A percentile compares a stretch with the other conserved stretches of the same genome.
Conservation (phyloP, 495 filamentous ascomycete genomes). For the Lasiosphaeris hirsuta region DNA sequence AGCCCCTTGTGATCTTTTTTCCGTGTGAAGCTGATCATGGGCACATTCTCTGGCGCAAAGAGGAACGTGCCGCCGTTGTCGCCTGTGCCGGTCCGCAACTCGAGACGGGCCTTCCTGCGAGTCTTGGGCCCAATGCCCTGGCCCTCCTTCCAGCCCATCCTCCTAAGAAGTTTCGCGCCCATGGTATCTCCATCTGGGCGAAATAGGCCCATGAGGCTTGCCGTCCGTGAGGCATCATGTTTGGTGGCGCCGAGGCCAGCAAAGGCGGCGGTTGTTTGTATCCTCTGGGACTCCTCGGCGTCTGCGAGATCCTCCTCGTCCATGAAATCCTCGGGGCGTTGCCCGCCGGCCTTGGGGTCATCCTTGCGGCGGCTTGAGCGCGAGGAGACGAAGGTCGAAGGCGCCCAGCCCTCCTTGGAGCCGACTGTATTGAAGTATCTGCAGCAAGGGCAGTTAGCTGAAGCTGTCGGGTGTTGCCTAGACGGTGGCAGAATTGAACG, state of each 20-base stretch:
- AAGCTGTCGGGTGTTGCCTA: not conserved
- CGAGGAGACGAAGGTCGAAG: constrained; percentile 87
- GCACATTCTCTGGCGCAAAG: constrained; percentile 85
- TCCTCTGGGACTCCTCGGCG: constrained; percentile 66
- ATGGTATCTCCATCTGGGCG: constrained; percentile 77
- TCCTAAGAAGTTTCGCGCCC: constrained; percentile 80
- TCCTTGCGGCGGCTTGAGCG: constrained; percentile 74
- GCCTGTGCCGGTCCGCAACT: constrained; percentile 43
- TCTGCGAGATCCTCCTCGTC: constrained; percentile 95
- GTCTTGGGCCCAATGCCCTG: constrained; percentile 90
- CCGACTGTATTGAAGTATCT: constrained; percentile 98
- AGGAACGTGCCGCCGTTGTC: constrained; percentile 58
- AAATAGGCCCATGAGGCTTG: constrained; percentile 70
- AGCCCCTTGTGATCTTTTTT: constrained; percentile 82
- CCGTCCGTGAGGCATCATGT: constrained; percentile 49
- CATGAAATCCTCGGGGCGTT: constrained; percentile 91
- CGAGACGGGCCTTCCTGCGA: constrained; percentile 69
- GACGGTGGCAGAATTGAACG: constrained; percentile 20
- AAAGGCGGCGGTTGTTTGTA: constrained; percentile 71
- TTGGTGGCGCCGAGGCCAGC: constrained; percentile 72
- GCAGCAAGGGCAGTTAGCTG: constrained; percentile 6
- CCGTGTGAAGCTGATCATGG: constrained; percentile 68
- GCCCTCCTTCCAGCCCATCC: constrained; percentile 95
- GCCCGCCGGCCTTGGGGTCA: constrained; percentile 46
- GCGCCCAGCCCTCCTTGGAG: constrained; percentile 97